phyloP scores from a whole-genome alignment of 441 rosid genomes.

The Macaranga tanarius region DNA sequence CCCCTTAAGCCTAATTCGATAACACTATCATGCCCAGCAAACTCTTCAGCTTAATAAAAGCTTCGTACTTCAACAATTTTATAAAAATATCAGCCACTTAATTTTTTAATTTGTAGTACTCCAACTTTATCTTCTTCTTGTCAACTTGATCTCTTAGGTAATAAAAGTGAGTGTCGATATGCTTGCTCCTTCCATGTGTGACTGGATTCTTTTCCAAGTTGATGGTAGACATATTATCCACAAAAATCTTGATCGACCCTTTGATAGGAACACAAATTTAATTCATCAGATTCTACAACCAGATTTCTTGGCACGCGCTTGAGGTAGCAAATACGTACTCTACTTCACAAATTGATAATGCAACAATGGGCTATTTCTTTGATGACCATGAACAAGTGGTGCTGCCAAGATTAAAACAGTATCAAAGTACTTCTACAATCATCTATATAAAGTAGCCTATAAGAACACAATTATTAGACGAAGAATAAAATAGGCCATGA shows the following conservation, averaged over 20 bases:
- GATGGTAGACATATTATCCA: too few relatives aligned
- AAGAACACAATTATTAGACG: neutral
- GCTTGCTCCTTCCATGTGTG: neutral
- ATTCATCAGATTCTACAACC: neutral
- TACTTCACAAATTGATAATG: neutral
- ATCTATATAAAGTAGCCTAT: neutral
- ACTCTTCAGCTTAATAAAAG: neutral
- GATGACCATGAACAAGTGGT: neutral
- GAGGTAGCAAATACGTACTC: neutral
- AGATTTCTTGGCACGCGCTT: neutral
- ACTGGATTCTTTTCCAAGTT: neutral
- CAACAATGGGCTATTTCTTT: neutral
- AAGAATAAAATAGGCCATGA: neutral
- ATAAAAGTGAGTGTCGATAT: neutral
- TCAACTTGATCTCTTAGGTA: neutral
- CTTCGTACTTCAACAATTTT: neutral
- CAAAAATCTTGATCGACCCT: too few relatives aligned
- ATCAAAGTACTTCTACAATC: neutral
- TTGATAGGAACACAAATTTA: too few relatives aligned
- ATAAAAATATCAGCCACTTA: neutral
- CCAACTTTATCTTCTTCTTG: neutral
- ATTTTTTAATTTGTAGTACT: neutral
- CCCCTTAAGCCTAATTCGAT: neutral
- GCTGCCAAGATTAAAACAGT: neutral
- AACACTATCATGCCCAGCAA: neutral